Evolutionary conservation across 2,329 filamentous ascomycete genomes (phyloP).

Genomic region (Cadophora sp.): DNA sequence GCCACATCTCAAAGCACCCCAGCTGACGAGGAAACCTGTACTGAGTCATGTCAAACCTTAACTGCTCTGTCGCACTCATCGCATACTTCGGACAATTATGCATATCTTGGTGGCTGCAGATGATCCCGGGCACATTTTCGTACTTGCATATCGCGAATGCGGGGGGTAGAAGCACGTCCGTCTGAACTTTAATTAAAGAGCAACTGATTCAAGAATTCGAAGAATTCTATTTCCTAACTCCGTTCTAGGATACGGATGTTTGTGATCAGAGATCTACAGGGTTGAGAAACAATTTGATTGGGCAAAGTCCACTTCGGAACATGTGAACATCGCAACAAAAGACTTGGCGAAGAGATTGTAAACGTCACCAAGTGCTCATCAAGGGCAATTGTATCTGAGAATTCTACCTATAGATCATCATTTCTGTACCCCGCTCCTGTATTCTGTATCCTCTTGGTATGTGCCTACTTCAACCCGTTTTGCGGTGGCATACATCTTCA

Average conservation of each 20-base stretch:
- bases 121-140: neutral
- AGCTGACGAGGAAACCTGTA: too few relatives aligned
- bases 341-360: neutral
- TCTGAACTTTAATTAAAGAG: too few relatives aligned
- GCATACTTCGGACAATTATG: neutral
- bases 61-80: too few relatives aligned
- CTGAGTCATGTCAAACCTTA: too few relatives aligned
- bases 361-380: neutral
- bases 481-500: neutral
- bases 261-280: too few relatives aligned
- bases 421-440: neutral
- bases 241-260: too few relatives aligned
- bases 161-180: neutral
- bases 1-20: too few relatives aligned
- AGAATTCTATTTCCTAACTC: too few relatives aligned
- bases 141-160: neutral
- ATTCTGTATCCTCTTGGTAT: neutral
- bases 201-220: too few relatives aligned
- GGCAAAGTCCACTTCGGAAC: neutral
- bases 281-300: too few relatives aligned
- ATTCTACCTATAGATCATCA: neutral
- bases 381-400: neutral
- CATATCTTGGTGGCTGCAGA: neutral
- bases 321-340: neutral
- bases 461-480: too few relatives aligned